These are phyloP conservation scores for Pleurotus djamor DNA, from an alignment of 768 basidiomycete genomes.

Conservation along the genomic window DNA sequence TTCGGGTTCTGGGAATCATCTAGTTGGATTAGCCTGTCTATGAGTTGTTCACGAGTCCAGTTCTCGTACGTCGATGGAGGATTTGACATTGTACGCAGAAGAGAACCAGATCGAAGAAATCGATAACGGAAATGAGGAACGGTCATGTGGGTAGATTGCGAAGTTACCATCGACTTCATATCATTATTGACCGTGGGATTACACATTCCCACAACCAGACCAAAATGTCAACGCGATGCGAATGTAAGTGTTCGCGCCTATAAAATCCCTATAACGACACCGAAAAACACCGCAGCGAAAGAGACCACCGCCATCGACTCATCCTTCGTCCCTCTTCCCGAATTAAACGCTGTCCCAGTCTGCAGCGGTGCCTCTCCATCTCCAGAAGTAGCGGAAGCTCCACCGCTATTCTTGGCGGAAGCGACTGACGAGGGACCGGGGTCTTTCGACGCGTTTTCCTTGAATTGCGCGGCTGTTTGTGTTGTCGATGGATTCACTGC, in stretches of 20 bases:
- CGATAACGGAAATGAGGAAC: not conserved
- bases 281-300: not conserved
- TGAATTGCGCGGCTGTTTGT: conserved; percentile 31
- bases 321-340: not conserved
- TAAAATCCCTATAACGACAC: conserved; percentile 2
- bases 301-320: not conserved
- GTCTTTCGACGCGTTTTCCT: conserved; percentile 30
- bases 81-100: conserved; percentile 1
- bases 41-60: conserved; percentile 70
- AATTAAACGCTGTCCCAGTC: not conserved
- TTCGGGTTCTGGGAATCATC: conserved; percentile 32
- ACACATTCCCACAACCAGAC: too few species aligned
- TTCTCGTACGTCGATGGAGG: conserved; percentile 35
- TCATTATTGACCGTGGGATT: too few species aligned
- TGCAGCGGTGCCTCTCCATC: not conserved
- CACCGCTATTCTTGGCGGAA: not conserved
- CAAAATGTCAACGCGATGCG: too few species aligned
- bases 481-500: conserved; percentile 30
- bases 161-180: too few species aligned
- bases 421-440: conserved; percentile 17
- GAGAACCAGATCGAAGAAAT: conserved; percentile 6
- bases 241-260: too few species aligned
- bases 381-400: not conserved
- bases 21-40: conserved; percentile 58
- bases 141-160: too few species aligned